These are phyloP conservation scores for Diplodia seriata DNA, from an alignment of 2,329 filamentous ascomycete species.

Conservation along the genomic window DNA sequence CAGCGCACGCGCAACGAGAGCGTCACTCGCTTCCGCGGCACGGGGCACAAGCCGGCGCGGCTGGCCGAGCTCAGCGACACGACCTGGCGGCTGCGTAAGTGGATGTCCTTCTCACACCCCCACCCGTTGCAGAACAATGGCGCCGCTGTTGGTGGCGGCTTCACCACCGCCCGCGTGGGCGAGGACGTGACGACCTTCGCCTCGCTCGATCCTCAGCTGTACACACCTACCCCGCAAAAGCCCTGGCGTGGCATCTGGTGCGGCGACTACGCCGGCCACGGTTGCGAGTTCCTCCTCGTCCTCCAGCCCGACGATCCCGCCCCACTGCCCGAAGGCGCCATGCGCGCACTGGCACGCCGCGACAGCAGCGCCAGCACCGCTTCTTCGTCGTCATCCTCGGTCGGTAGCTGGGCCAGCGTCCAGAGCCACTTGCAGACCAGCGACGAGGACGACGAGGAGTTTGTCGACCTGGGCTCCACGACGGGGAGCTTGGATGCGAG, in stretches of 20 bases:
- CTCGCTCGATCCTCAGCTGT: conserved; percentile 75
- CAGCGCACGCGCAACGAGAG: conserved; percentile 63
- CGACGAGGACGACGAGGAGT: conserved; percentile 7
- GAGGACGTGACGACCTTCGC: conserved; percentile 69
- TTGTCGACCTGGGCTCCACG: not conserved
- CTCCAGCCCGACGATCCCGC: conserved; percentile 69
- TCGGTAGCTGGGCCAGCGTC: conserved; percentile 17
- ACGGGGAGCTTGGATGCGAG: conserved; percentile 23
- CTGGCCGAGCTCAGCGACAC: conserved; percentile 69
- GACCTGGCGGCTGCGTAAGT: conserved; percentile 76
- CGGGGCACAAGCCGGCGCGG: conserved; percentile 57
- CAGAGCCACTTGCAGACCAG: conserved; percentile 16
- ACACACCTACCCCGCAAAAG: conserved; percentile 79
- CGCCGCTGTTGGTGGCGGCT: not conserved
- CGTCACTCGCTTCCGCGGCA: conserved; percentile 52
- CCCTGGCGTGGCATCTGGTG: conserved; percentile 93
- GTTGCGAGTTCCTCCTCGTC: conserved; percentile 85
- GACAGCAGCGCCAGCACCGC: conserved; percentile 13
- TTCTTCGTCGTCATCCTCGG: not conserved
- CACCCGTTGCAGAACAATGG: conserved; percentile 32
- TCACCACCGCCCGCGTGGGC: conserved; percentile 52
- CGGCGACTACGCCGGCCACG: conserved; percentile 86
- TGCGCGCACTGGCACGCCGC: conserved; percentile 13
- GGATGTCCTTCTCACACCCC: conserved; percentile 68
- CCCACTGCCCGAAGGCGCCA: conserved; percentile 46